Percentiles rank a stretch among this genome's conserved stretches.
These are phyloP conservation scores for Lactifluus volemus DNA, from an alignment of 768 basidiomycete genomes.

Conservation along the genomic window DNA sequence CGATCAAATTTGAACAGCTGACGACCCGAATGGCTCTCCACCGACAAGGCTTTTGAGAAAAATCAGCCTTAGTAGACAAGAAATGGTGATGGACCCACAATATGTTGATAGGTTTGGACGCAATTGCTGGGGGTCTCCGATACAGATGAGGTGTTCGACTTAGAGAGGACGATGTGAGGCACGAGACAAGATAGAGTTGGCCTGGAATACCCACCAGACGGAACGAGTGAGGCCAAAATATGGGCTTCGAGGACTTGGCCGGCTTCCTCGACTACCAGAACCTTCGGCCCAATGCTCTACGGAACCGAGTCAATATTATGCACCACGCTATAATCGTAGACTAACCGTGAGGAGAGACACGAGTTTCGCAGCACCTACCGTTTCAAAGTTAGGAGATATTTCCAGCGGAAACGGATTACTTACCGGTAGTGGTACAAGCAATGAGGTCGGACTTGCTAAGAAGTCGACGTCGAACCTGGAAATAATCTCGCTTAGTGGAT, in stretches of 20 bases:
- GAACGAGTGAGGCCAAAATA: constrained; percentile 53
- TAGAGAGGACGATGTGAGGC: not conserved
- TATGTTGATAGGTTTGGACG: constrained; percentile 60
- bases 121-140: constrained; percentile 75
- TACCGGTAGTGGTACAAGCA: constrained; percentile 73
- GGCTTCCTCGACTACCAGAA: constrained; percentile 71
- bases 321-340: not conserved
- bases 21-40: constrained; percentile 52
- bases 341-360: constrained; percentile 46
- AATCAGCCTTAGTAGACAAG: not conserved
- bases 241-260: constrained; percentile 80
- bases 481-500: not conserved
- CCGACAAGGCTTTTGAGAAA: constrained; percentile 45
- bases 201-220: constrained; percentile 23
- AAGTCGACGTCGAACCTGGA: constrained; percentile 47
- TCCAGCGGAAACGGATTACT: not conserved
- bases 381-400: not conserved
- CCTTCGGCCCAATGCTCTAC: constrained; percentile 49
- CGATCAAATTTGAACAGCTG: constrained; percentile 53
- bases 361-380: constrained; percentile 58
- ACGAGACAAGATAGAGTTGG: not conserved
- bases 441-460: constrained; percentile 50
- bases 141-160: constrained; percentile 65
- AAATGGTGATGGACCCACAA: constrained; percentile 30
- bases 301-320: not conserved